These are phyloP conservation scores for Chlorella ohadii DNA, from an alignment of 139 green algal genomes.

Conservation along the genomic window DNA sequence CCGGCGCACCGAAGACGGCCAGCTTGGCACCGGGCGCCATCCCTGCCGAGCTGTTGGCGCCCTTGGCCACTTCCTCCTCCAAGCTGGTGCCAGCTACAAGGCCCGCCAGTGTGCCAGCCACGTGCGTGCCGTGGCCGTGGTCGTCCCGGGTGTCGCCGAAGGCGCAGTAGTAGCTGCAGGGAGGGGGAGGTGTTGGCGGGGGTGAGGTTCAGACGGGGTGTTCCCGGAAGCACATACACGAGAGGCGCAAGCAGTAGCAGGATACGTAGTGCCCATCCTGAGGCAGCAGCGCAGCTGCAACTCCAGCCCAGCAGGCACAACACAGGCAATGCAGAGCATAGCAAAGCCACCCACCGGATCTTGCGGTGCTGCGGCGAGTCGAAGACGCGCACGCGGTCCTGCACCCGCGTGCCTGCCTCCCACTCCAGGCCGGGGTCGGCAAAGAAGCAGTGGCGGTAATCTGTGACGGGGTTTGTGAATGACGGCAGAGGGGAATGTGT, in stretches of 20 bases:
- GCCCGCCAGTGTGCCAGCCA: constrained; percentile 72
- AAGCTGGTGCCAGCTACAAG: background rate
- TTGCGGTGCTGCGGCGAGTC: constrained; percentile 77
- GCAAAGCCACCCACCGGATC: constrained; percentile 48
- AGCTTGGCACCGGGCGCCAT: constrained; percentile 80
- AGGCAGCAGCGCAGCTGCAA: no score
- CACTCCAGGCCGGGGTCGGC: constrained; percentile 51
- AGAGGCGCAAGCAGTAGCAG: no score
- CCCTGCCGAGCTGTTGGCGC: constrained; percentile 57
- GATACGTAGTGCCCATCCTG: no score
- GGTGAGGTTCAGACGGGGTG: no score
- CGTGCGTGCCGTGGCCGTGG: constrained; percentile 90
- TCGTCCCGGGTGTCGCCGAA: constrained; percentile 69
- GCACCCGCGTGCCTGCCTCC: background rate
- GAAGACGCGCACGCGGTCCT: constrained; percentile 41
- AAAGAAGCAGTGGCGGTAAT: constrained; percentile 79
- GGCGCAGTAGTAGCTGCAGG: constrained; percentile 55
- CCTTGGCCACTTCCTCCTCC: background rate
- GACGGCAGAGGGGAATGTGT: background rate
- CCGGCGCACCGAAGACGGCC: constrained; percentile 86
- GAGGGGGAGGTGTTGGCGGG: no score
- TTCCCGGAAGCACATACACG: no score
- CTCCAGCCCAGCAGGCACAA: no score
- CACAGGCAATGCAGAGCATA: no score
- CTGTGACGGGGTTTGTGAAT: background rate